A percentile compares a stretch with the other conserved stretches of the same genome.
Conservation (phyloP, 179 eudicot genomes). For the Pouteria campechiana region DNA sequence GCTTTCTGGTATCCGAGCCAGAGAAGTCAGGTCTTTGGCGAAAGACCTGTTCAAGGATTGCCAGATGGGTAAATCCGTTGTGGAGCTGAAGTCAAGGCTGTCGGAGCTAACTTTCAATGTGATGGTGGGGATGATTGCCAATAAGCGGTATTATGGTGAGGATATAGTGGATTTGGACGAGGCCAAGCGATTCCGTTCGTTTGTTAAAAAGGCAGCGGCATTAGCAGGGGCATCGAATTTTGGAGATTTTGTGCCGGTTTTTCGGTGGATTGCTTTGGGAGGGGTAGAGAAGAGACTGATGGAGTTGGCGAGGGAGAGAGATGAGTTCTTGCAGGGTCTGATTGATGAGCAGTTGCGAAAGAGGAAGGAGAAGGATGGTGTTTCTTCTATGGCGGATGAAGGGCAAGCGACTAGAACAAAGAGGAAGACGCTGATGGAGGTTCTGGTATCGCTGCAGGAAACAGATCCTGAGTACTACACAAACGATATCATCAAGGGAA, state of each 20-base stretch:
- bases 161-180: background rate
- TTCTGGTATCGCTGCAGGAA: conserved; percentile 15
- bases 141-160: background rate
- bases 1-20: conserved; percentile 1
- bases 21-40: background rate
- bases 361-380: background rate
- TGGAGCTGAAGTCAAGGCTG: background rate
- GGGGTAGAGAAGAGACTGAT: conserved; percentile 4
- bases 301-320: conserved; percentile 4
- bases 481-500: conserved; percentile 29
- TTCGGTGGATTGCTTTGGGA: conserved; percentile 3
- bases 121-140: conserved; percentile 8
- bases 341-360: conserved; percentile 4
- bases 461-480: conserved; percentile 21
- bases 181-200: conserved; percentile 3
- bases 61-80: background rate
- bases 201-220: background rate
- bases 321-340: conserved; percentile 6
- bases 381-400: too few species aligned
- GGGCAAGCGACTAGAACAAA: too few species aligned
- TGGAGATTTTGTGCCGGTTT: conserved; percentile 8
- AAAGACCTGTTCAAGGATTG: background rate
- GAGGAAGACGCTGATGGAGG: conserved; percentile 12
- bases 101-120: conserved; percentile 7
- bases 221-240: conserved; percentile 3